Conservation (phyloP, 345 rosid species). For the Eucalyptus tenuipes region DNA sequence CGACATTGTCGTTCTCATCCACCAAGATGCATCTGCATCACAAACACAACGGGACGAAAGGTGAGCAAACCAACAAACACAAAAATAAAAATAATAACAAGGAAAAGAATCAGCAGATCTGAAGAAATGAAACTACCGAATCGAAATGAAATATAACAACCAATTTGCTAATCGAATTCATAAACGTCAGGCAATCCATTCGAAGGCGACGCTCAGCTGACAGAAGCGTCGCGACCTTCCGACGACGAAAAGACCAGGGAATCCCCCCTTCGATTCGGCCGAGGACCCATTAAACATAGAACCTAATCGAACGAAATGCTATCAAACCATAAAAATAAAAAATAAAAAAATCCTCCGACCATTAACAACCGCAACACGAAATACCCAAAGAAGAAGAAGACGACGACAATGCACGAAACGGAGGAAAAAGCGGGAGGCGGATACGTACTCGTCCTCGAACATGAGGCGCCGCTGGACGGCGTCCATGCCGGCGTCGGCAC, state of each 20-base stretch:
- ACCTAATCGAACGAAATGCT: not conserved
- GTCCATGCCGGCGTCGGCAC: conserved; percentile 72
- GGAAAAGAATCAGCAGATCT: not conserved
- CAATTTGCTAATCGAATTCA: not conserved
- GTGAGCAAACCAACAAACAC: not conserved
- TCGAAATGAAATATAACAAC: not conserved
- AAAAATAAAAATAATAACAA: not conserved
- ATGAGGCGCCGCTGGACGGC: conserved; percentile 98
- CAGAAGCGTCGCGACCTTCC: not conserved
- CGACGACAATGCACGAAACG: not conserved
- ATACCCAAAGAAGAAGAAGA: not conserved
- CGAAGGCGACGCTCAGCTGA: not conserved
- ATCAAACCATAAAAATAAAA: not conserved
- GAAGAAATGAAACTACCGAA: not conserved
- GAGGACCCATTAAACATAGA: not conserved
- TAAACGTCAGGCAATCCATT: not conserved
- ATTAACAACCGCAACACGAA: not conserved
- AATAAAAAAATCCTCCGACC: not conserved
- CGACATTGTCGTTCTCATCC: conserved; percentile 65
- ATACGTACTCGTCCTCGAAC: conserved; percentile 77
- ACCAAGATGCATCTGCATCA: conserved; percentile 84
- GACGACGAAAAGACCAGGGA: not conserved
- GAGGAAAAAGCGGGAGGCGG: not conserved
- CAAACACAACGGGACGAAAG: not conserved
- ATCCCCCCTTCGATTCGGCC: not conserved